phyloP scores from a whole-genome alignment of 805 yeast genomes.

The Candida yuanshanica region DNA sequence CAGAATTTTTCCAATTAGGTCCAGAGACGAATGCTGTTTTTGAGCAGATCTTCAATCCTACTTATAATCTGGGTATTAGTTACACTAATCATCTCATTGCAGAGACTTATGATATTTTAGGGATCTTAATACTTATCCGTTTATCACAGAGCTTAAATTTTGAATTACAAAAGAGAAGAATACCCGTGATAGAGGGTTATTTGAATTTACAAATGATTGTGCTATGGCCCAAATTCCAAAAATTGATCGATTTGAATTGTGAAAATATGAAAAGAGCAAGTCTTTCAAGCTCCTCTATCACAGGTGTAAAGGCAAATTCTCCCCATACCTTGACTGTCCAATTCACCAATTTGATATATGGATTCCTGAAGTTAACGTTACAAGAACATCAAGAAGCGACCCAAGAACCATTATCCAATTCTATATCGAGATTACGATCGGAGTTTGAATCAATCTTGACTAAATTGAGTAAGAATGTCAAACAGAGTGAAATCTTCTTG shows the following conservation, averaged over 20 bases:
- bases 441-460: conserved; percentile 79
- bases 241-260: conserved; percentile 71
- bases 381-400: conserved; percentile 25
- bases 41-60: conserved; percentile 46
- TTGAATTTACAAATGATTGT: conserved; percentile 57
- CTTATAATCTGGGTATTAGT: conserved; percentile 43
- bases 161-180: conserved; percentile 60
- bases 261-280: conserved; percentile 50
- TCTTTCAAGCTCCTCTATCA: conserved; percentile 27
- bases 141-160: conserved; percentile 59
- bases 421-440: conserved; percentile 62
- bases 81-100: conserved; percentile 38
- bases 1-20: conserved; percentile 56
- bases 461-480: conserved; percentile 51
- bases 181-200: conserved; percentile 69
- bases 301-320: conserved; percentile 27
- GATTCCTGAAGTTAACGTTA: conserved; percentile 52
- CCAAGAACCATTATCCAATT: conserved; percentile 68
- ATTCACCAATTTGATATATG: conserved; percentile 66
- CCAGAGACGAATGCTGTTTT: conserved; percentile 40
- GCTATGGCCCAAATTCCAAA: conserved; percentile 86
- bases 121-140: conserved; percentile 70
- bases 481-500: conserved; percentile 61
- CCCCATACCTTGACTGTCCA: conserved; percentile 74
- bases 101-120: conserved; percentile 64